phyloP scores from a whole-genome alignment of 2,329 filamentous ascomycete species.

The Pseudogymnoascus sp. region DNA sequence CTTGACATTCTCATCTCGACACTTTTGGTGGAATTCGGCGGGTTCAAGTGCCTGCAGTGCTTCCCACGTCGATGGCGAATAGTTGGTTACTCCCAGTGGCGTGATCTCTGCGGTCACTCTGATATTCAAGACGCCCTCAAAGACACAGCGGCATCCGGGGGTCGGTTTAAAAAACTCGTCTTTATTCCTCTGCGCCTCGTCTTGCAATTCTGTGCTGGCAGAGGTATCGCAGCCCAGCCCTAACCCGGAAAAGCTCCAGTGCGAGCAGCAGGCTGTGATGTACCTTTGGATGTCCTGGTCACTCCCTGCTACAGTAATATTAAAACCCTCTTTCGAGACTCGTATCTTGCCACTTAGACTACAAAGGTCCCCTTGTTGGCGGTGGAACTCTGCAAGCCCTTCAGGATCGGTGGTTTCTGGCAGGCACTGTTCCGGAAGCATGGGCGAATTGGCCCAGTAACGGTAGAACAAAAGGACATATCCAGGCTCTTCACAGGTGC shows the following conservation, averaged over 20 bases:
- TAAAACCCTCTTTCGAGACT: slow-evolving; percentile 26
- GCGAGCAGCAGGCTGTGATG: slow-evolving; percentile 20
- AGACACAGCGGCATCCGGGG: slow-evolving; percentile 24
- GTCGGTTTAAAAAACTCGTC: slow-evolving; percentile 25
- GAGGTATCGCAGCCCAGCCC: slow-evolving; percentile 12
- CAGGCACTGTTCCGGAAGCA: slow-evolving; percentile 13
- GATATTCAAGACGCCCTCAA: slow-evolving; percentile 19
- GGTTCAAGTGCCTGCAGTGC: slow-evolving; percentile 21
- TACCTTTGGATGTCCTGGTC: slow-evolving; percentile 18
- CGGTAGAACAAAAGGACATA: slow-evolving; percentile 27
- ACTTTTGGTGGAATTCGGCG: slow-evolving; percentile 23
- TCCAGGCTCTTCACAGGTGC: slow-evolving; percentile 22
- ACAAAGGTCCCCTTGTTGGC: slow-evolving; percentile 12
- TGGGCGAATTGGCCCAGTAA: slow-evolving; percentile 23
- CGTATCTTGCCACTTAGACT: slow-evolving; percentile 25
- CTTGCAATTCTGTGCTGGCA: neutral
- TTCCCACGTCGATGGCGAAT: slow-evolving; percentile 23
- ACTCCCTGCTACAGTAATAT: slow-evolving; percentile 26
- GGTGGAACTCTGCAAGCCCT: slow-evolving; percentile 20
- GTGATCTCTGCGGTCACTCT: slow-evolving; percentile 25
- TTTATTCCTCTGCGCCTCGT: slow-evolving; percentile 6
- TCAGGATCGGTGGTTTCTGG: slow-evolving; percentile 11
- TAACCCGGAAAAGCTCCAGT: slow-evolving; percentile 25
- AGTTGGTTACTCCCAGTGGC: slow-evolving; percentile 26
- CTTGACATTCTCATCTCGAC: slow-evolving; percentile 14